phyloP scores from a whole-genome alignment of 768 basidiomycete genomes.

The Kwoniella dejecticola region DNA sequence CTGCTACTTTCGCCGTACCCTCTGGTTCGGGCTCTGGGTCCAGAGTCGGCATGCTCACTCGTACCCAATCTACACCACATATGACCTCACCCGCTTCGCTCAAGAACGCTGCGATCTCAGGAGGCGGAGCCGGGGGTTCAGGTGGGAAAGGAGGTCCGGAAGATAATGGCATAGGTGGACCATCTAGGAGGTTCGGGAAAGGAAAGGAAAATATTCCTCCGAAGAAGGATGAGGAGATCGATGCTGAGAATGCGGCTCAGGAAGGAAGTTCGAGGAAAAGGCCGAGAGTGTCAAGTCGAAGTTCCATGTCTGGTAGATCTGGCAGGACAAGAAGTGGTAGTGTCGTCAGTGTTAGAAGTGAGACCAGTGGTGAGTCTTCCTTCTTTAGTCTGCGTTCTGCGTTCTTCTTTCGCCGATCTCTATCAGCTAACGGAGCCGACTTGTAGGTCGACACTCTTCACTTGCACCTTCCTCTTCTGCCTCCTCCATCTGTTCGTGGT shows the following conservation, averaged over 20 bases:
- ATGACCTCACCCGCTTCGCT: conserved; percentile 26
- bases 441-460: conserved; percentile 27
- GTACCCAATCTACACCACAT: conserved; percentile 39
- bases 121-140: conserved; percentile 21
- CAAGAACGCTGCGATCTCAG: conserved; percentile 23
- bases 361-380: conserved; percentile 32
- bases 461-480: conserved; percentile 26
- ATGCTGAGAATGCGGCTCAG: neutral
- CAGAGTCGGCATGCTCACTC: conserved; percentile 27
- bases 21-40: conserved; percentile 6
- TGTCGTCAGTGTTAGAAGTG: conserved; percentile 44
- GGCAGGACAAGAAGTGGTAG: conserved; percentile 44
- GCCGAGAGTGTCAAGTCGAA: conserved; percentile 26
- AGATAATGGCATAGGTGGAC: conserved; percentile 16
- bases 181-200: conserved; percentile 28
- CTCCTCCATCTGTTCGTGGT: too few species aligned
- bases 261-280: conserved; percentile 33
- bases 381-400: neutral
- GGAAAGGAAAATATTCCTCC: conserved; percentile 53
- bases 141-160: conserved; percentile 29
- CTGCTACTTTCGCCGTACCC: neutral
- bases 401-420: neutral
- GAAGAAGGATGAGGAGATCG: conserved; percentile 37
- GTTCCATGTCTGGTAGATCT: conserved; percentile 13
- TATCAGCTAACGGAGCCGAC: neutral